Evolutionary conservation across 2,329 filamentous ascomycete species (phyloP).

Genomic region (Xylariaceae sp.): DNA sequence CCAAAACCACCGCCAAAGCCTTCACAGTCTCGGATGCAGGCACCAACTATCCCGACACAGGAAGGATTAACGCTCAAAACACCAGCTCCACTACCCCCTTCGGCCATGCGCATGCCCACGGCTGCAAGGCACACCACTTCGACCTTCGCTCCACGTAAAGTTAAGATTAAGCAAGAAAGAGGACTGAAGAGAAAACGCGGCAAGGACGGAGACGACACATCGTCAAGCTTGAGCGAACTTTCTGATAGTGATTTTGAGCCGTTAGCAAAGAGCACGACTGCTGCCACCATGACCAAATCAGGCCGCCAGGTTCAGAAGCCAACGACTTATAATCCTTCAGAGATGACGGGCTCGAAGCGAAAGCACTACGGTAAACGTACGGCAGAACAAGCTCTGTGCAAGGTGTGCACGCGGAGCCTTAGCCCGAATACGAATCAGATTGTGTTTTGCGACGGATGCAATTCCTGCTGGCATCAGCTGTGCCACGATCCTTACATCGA

Average conservation of each 20-base stretch:
- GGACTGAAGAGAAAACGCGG: conserved; percentile 35
- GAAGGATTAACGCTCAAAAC: conserved; percentile 25
- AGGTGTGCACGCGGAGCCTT: conserved; percentile 66
- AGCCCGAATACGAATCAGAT: conserved; percentile 74
- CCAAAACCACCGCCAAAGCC: not conserved
- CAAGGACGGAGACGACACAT: conserved; percentile 23
- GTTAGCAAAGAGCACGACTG: conserved; percentile 39
- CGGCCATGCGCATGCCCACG: conserved; percentile 1
- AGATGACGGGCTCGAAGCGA: conserved; percentile 30
- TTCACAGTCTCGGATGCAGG: not conserved
- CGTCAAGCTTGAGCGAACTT: conserved; percentile 26
- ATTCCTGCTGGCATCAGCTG: conserved; percentile 73
- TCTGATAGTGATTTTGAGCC: conserved; percentile 25
- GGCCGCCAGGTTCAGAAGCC: conserved; percentile 69
- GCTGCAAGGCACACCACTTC: conserved; percentile 5
- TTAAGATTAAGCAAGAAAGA: conserved; percentile 16
- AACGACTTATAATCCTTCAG: conserved; percentile 53
- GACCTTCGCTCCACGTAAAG: conserved; percentile 14
- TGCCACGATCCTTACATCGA: conserved; percentile 74
- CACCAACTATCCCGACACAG: conserved; percentile 11
- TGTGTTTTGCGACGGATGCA: conserved; percentile 82
- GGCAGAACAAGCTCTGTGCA: conserved; percentile 61
- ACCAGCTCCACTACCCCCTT: conserved; percentile 8
- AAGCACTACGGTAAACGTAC: conserved; percentile 54
- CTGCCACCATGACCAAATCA: conserved; percentile 68